phyloP scores from a whole-genome alignment of 2,329 filamentous ascomycete species.

The Colletotrichum sp. region DNA sequence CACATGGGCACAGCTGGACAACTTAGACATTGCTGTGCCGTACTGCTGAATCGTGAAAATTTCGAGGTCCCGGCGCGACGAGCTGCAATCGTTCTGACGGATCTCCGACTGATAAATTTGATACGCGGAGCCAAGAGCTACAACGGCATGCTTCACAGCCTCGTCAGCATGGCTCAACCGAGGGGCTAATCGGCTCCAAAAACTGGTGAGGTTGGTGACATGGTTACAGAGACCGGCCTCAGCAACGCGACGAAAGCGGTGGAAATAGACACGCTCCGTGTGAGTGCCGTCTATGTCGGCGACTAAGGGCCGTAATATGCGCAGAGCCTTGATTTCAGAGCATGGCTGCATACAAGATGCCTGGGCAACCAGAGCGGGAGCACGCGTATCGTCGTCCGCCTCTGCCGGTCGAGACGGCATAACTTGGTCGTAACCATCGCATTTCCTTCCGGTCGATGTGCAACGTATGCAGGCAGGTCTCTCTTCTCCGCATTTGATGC shows the following conservation, averaged over 20 bases:
- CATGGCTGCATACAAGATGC: background rate
- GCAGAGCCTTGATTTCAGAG: background rate
- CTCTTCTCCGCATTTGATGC: constrained; percentile 40
- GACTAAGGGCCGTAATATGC: constrained; percentile 32
- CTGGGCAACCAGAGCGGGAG: background rate
- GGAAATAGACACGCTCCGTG: constrained; percentile 38
- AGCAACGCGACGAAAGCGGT: constrained; percentile 35
- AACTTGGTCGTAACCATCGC: constrained; percentile 37
- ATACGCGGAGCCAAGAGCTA: constrained; percentile 37
- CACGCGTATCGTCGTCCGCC: background rate
- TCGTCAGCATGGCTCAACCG: constrained; percentile 32
- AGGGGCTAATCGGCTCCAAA: constrained; percentile 35
- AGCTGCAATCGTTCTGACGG: constrained; percentile 8
- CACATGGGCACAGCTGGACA: constrained; percentile 2
- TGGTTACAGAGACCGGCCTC: constrained; percentile 32
- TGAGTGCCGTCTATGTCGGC: constrained; percentile 40
- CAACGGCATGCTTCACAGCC: constrained; percentile 36
- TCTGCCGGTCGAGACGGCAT: background rate
- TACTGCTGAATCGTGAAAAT: constrained; percentile 44
- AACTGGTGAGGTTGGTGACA: constrained; percentile 29
- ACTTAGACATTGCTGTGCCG: constrained; percentile 37
- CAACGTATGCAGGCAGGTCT: constrained; percentile 38
- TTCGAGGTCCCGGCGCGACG: constrained; percentile 31
- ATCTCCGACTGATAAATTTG: constrained; percentile 26
- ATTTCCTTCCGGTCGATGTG: constrained; percentile 36